Evolutionary conservation across 1,284 basidiomycete genomes (phyloP), one percentile per base, ranked within the genome.

Genomic region (Ganoderma lingzhi): DNA sequence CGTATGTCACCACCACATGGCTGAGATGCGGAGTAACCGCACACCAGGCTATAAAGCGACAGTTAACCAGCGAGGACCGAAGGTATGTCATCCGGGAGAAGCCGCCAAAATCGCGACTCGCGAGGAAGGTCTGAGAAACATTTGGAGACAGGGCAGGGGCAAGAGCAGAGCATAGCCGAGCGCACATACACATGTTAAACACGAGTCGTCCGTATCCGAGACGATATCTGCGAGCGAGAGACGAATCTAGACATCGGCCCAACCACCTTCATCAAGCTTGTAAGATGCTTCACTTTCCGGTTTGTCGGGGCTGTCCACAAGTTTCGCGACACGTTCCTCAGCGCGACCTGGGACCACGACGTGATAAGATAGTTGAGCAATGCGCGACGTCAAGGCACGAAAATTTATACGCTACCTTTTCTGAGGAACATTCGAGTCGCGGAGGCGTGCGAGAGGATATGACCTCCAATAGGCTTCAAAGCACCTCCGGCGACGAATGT

Each of bases 321-420:
- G 86, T 79, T 97, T 98, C n/a, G 96, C 96, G 39, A 97, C 95
- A 68, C 96, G 92, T 82, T 98, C 96, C 78, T 97, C 96, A 5
- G 94, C 96, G 59, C 96, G 91, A 72, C 96, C 95, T 93, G n/a
- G 48, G n/a, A 5, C 12, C 48, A 53, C 4, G 74, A 37, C 53
- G 19, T 8, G 30, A 37, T 37, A 37, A 41, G 0, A 19, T 10
- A 15, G 6, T 28, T 62, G 4, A 17, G 19, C 3, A 30, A 12
- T 17, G 14, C 6, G 44, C 23, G 1, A 32, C n/a, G 6, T 60
- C n/a, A 48, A 35, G 19, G 23, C n/a, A 12, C 2, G 14, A 35
- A 37, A 17, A 17, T 30, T 32, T 15, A 19, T 17, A 60, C 73
- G 78, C 72, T 72, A 91, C 95, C 96, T 88, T 96, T 96, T n/a